Base-by-base conservation (phyloP, 1,284 basidiomycete species). In the Ustilago shanxiensis region DNA sequence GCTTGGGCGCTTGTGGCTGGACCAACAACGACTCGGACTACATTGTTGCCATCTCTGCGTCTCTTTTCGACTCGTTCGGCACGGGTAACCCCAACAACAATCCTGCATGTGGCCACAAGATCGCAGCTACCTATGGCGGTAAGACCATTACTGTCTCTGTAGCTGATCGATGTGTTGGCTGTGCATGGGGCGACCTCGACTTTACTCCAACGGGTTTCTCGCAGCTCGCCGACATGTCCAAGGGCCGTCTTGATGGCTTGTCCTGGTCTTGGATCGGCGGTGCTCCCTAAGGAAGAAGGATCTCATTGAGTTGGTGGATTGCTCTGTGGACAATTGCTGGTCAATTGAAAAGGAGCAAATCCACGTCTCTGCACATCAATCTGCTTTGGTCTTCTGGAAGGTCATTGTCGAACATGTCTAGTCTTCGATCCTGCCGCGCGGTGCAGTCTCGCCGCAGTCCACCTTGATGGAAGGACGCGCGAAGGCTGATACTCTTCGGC, bases 31-130 rank as follows among this genome's bases (percentile, higher is more conserved):
- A 63, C 16, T 72, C 70, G 22, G 84, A 85, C 67, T 78, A 74
- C 69, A 81, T 85, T 65, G 81, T 79, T 4, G 83, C 84, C 41
- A 61, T 85, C 44, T 79, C 84, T 20, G 50, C 54, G 20, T 60
- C 53, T 14, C 64, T 83, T 22, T 84, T 70, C 35, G 78, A 84
- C 64, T 63, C 71, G 13, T 72, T 79, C 18, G 74, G 72, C 24
- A 68, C 66, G 8, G 76, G 70, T 59, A 83, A 83, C 69, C 81
- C 81, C n/a, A 83, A 83, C 76, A 65, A 72, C 20, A 83, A 81
- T 64, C 73, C 74, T 3, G 66, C 77, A 1, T 85, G 83, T 50
- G 83, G 82, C 24, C 77, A 80, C 71, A 80, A 78, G 74, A 75
- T 85, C 62, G 72, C 74, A 22, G 81, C 76, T 10, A 69, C 66